These are phyloP conservation scores for Dactylellina parvicollis DNA, from an alignment of 2,329 filamentous ascomycete genomes.

Conservation along the genomic window DNA sequence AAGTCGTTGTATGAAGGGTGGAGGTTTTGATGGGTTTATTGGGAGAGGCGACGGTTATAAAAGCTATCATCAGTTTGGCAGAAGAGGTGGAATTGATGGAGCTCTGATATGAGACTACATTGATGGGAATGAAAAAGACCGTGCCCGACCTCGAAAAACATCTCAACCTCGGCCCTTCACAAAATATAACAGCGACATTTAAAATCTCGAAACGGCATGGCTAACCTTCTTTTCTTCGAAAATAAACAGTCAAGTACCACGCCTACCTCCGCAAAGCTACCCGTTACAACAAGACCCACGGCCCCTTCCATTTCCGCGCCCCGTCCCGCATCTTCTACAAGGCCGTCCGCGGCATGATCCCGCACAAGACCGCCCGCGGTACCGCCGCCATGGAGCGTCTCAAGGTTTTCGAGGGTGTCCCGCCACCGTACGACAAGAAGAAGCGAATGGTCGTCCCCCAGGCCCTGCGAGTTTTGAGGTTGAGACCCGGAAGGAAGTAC, in stretches of 20 bases:
- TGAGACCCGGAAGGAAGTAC: slow-evolving; percentile 99
- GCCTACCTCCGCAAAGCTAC: slow-evolving; percentile 99
- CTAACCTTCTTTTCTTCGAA: too few species aligned
- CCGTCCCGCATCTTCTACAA: slow-evolving; percentile 99
- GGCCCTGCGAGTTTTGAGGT: slow-evolving; percentile 92
- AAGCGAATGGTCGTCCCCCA: slow-evolving; percentile 99
- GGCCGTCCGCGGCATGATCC: slow-evolving; percentile 99
- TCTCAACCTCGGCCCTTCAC: background rate
- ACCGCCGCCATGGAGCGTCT: slow-evolving; percentile 96
- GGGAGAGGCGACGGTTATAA: background rate
- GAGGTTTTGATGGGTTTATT: background rate
- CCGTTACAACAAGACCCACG: slow-evolving; percentile 98
- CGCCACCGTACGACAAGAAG: slow-evolving; percentile 99
- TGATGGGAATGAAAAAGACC: background rate
- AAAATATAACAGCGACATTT: background rate
- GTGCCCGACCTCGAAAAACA: background rate
- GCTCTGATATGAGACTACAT: background rate
- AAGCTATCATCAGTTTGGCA: background rate
- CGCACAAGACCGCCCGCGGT: slow-evolving; percentile 99
- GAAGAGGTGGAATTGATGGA: slow-evolving; percentile 4
- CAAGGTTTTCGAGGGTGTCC: slow-evolving; percentile 99
- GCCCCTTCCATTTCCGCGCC: slow-evolving; percentile 99
- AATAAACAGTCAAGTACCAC: slow-evolving; percentile 99
- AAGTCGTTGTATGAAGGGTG: background rate
- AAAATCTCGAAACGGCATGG: too few species aligned